Percentiles rank a stretch among this genome's conserved stretches.
Evolutionary conservation across 2,329 filamentous ascomycete genomes (phyloP).

Genomic region (Penicillium sp.): DNA sequence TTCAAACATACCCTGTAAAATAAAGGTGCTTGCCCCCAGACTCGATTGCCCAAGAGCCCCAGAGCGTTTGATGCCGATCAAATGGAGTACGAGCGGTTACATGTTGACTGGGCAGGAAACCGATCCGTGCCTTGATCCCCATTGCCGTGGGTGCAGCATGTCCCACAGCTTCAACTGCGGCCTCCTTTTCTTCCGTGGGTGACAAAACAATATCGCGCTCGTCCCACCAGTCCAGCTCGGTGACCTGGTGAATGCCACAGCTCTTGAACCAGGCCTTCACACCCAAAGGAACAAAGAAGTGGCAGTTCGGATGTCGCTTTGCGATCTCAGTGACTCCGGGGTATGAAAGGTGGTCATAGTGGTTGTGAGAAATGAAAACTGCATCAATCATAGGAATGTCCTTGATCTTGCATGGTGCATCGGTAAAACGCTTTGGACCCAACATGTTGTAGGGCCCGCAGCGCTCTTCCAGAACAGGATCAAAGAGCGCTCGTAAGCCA

Average conservation of each 20-base stretch:
- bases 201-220: constrained; percentile 72
- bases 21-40: constrained; percentile 78
- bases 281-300: constrained; percentile 86
- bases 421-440: constrained; percentile 77
- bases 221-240: constrained; percentile 96
- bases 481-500: constrained; percentile 86
- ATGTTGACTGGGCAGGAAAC: constrained; percentile 84
- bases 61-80: constrained; percentile 77
- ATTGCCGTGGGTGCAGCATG: constrained; percentile 27
- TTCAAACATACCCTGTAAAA: constrained; percentile 65
- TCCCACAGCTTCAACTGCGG: constrained; percentile 36
- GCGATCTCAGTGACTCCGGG: constrained; percentile 72
- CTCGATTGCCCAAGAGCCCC: constrained; percentile 82
- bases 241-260: constrained; percentile 73
- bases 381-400: constrained; percentile 68
- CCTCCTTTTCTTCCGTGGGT: constrained; percentile 32
- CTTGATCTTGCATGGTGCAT: constrained; percentile 72
- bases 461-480: constrained; percentile 87
- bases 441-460: constrained; percentile 75
- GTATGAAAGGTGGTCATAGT: constrained; percentile 90
- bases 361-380: constrained; percentile 81
- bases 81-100: constrained; percentile 68
- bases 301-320: constrained; percentile 72
- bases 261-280: constrained; percentile 79
- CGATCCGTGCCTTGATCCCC: constrained; percentile 71